Evolutionary conservation across 345 rosid genomes (phyloP).

Genomic region (Melaleuca quinquenervia): DNA sequence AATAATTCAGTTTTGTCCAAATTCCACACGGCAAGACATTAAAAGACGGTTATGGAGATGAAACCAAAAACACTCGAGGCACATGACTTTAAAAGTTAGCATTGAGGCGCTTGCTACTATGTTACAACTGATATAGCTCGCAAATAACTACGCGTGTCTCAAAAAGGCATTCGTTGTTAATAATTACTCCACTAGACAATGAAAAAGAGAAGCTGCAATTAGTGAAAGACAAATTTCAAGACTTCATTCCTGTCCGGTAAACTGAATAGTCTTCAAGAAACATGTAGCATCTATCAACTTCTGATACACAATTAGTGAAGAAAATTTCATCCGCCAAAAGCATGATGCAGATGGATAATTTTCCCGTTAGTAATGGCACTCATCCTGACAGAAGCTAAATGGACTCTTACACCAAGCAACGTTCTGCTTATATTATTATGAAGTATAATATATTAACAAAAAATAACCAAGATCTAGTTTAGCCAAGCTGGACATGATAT

Average conservation of each 20-base stretch:
- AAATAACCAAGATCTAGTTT: neutral
- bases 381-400: neutral
- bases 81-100: neutral
- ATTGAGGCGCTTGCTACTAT: neutral
- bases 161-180: neutral
- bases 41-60: neutral
- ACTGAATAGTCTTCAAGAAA: neutral
- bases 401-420: neutral
- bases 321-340: neutral
- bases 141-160: neutral
- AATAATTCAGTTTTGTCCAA: neutral
- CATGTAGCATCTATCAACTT: neutral
- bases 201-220: neutral
- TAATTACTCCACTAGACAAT: neutral
- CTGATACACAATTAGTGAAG: neutral
- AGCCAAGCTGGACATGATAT: neutral
- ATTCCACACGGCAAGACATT: neutral
- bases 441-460: neutral
- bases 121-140: neutral
- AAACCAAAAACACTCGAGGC: neutral
- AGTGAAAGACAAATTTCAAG: neutral
- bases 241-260: neutral
- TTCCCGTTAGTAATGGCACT: neutral
- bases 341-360: neutral
- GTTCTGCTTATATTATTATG: neutral